Conservation (phyloP, 345 rosid genomes). For the Moringa oleifera region DNA sequence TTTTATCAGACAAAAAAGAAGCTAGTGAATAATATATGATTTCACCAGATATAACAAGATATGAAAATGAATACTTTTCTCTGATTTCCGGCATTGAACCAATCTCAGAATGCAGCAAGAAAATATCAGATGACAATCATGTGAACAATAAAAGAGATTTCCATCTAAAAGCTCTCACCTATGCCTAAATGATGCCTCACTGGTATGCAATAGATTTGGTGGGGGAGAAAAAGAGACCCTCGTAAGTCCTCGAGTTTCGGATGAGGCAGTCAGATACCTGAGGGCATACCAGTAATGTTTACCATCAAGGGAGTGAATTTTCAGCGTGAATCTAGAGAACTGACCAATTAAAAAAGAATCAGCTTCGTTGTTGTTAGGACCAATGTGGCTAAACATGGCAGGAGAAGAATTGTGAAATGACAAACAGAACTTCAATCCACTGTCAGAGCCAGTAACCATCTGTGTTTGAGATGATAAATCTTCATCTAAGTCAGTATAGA, state of each 20-base stretch:
- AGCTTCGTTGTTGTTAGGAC: constrained; percentile 8
- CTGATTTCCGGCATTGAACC: background rate
- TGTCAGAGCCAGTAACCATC: constrained; percentile 12
- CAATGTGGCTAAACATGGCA: constrained; percentile 12
- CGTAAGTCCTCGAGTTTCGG: background rate
- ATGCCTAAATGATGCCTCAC: constrained; percentile 7
- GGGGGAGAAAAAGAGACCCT: background rate
- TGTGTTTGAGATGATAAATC: constrained; percentile 9
- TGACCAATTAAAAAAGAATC: constrained; percentile 18
- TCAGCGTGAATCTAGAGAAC: background rate
- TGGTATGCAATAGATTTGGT: background rate
- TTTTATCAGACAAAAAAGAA: too few relatives aligned
- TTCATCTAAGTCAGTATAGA: constrained; percentile 26
- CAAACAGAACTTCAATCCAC: constrained; percentile 6
- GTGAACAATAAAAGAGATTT: constrained; percentile 2
- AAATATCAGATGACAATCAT: background rate
- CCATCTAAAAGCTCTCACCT: constrained; percentile 10
- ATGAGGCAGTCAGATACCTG: constrained; percentile 1
- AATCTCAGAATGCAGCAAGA: background rate
- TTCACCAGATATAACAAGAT: background rate
- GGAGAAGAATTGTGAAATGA: constrained; percentile 2
- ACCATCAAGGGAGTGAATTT: constrained; percentile 6
- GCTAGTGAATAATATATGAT: too few relatives aligned
- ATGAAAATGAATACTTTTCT: background rate
- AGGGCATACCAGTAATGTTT: constrained; percentile 4